A percentile compares a stretch with the other conserved stretches of the same genome.
These are phyloP conservation scores for Fusarium sterilihyphosum DNA, from an alignment of 2,329 filamentous ascomycete genomes.

Conservation along the genomic window DNA sequence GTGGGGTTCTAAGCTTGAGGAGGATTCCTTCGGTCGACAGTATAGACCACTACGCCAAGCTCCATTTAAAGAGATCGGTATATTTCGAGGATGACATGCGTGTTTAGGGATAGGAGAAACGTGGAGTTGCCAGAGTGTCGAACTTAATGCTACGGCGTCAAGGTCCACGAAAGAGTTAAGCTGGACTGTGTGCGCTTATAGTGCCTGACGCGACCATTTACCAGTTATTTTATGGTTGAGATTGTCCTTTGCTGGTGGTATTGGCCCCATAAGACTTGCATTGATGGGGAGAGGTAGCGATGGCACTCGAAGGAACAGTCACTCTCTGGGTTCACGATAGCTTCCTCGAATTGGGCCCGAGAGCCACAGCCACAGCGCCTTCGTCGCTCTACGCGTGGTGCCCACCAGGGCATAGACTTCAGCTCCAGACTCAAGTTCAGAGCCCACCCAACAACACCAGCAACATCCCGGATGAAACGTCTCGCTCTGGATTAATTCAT, in stretches of 20 bases:
- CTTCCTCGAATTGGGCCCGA: slow-evolving; percentile 15
- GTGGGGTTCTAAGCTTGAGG: slow-evolving; percentile 44
- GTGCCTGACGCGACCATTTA: too few species aligned
- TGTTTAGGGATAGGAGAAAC: slow-evolving; percentile 37
- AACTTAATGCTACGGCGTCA: slow-evolving; percentile 44
- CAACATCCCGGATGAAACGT: too few species aligned
- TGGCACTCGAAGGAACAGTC: slow-evolving; percentile 47
- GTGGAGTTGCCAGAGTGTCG: slow-evolving; percentile 16
- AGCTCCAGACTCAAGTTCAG: too few species aligned
- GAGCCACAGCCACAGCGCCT: too few species aligned
- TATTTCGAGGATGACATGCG: slow-evolving; percentile 39
- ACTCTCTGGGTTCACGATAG: slow-evolving; percentile 46
- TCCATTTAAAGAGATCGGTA: background rate
- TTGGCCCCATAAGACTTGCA: slow-evolving; percentile 16
- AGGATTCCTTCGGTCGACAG: background rate
- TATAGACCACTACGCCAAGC: too few species aligned
- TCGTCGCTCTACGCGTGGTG: too few species aligned
- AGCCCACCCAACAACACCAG: too few species aligned
- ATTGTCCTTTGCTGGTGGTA: background rate
- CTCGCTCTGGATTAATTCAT: too few species aligned
- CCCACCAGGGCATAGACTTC: too few species aligned
- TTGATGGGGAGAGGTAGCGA: slow-evolving; percentile 48
- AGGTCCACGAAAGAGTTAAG: slow-evolving; percentile 43
- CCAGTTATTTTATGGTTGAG: background rate
- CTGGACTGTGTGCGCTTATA: slow-evolving; percentile 36